A percentile compares a stretch with the other conserved stretches of the same genome.
These are phyloP conservation scores for Globisporangium yorkense DNA, from an alignment of 352 stramenopile genomes.

Conservation along the genomic window DNA sequence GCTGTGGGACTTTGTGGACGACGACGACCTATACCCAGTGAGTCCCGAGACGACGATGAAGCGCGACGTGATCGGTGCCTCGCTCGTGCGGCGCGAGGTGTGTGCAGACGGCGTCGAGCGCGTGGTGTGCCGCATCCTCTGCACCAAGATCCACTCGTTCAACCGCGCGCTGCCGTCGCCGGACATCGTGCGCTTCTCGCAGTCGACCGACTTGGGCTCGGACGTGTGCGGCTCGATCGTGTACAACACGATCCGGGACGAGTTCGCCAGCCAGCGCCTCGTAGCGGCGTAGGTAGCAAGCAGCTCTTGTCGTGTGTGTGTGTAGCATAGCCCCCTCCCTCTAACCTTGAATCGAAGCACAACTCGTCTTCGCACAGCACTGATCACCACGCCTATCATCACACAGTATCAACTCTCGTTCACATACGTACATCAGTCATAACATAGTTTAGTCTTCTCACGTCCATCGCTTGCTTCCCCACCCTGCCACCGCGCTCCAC, in stretches of 20 bases:
- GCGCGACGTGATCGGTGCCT: constrained; percentile 23
- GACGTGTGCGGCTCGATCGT: constrained; percentile 33
- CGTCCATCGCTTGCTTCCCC: background rate
- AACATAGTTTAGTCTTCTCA: background rate
- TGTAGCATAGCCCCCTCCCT: background rate
- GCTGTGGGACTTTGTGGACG: constrained; percentile 31
- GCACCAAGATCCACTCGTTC: constrained; percentile 51
- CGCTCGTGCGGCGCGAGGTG: constrained; percentile 32
- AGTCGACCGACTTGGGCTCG: constrained; percentile 19
- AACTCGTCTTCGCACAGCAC: background rate
- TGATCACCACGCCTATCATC: too few relatives aligned
- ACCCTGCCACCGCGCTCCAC: too few relatives aligned
- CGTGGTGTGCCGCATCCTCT: constrained; percentile 50
- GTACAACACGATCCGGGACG: constrained; percentile 36
- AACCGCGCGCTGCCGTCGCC: constrained; percentile 7
- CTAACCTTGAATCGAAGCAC: background rate
- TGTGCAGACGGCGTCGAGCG: constrained; percentile 41
- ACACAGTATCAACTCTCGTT: too few relatives aligned
- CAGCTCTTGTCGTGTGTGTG: too few relatives aligned
- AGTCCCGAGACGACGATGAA: constrained; percentile 17
- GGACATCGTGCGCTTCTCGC: constrained; percentile 20
- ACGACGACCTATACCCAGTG: constrained; percentile 27
- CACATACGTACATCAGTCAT: background rate
- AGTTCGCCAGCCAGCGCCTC: constrained; percentile 7
- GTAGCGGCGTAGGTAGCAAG: background rate